Conservation (phyloP, 768 basidiomycete genomes). For the Termitomyces eurrhizus region DNA sequence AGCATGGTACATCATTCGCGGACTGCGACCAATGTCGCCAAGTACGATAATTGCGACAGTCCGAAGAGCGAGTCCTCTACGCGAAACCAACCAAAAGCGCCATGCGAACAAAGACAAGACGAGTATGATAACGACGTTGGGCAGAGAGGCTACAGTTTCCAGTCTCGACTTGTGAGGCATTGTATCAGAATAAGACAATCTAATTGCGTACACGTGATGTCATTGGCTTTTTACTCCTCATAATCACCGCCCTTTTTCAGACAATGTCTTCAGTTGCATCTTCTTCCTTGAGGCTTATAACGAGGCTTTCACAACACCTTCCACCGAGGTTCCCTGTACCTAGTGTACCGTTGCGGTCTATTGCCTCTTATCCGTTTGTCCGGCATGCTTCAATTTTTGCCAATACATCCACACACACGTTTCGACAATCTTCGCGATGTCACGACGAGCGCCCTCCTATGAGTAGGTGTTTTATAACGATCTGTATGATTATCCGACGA, state of each 20-base stretch:
- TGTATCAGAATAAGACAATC: neutral
- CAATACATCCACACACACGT: slow-evolving; percentile 18
- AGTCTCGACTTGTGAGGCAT: slow-evolving; percentile 9
- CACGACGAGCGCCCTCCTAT: slow-evolving; percentile 22
- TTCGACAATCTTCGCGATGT: slow-evolving; percentile 15
- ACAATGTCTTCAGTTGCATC: slow-evolving; percentile 12
- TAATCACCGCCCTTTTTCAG: neutral
- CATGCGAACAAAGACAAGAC: slow-evolving; percentile 26
- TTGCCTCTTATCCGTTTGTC: slow-evolving; percentile 9
- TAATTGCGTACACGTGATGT: slow-evolving; percentile 14
- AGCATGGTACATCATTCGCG: slow-evolving; percentile 98
- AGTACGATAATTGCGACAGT: slow-evolving; percentile 89
- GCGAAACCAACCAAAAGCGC: slow-evolving; percentile 28
- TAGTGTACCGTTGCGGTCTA: neutral
- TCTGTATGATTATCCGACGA: neutral
- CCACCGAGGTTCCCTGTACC: neutral
- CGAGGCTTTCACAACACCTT: slow-evolving; percentile 7
- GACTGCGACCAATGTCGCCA: slow-evolving; percentile 94
- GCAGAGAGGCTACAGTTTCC: slow-evolving; percentile 6
- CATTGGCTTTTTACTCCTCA: slow-evolving; percentile 14
- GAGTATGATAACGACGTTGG: slow-evolving; percentile 4
- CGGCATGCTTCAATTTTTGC: slow-evolving; percentile 23
- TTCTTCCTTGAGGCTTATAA: slow-evolving; percentile 14
- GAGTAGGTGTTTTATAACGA: slow-evolving; percentile 22
- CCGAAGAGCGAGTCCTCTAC: slow-evolving; percentile 42